Evolutionary conservation across 805 yeast genomes (phyloP), one percentile per base, ranked within the genome.

Genomic region (Candida michaelii): DNA sequence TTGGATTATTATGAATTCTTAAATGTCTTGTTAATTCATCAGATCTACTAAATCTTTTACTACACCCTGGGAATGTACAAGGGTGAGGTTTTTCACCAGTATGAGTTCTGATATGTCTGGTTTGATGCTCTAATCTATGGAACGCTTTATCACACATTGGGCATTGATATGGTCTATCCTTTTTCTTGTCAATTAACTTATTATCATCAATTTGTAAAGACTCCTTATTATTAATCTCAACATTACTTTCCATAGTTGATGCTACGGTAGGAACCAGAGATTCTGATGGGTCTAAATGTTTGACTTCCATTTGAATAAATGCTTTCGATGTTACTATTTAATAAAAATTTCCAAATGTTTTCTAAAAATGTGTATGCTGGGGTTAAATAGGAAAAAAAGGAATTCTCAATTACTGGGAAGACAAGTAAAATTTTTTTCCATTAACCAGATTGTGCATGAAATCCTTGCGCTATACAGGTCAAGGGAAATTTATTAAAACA

Each of bases 71-170:
- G 52, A 77, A 88, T 14, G 81, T 76, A 63, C 97, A 89, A 38
- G 80, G 82, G 58, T 86, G 93, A 2, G 96, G 96, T 60, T 88
- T 86, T 60, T 89, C 96, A 37, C 97, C 97, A 0, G 97, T 89
- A 65, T 89, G 96, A 8, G 96, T 89, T 44, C 96, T 73, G 52
- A 89, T 84, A 60, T 89, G 97, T 51, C 97, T 76, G 10, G 95
- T 89, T 59, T 87, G 95, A 62, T 89, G 97, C 62, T 89, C 97
- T 36, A 89, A 69, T 47, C 96, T 74, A 61, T 87, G 91, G 60
- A 89, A 89, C 8, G 95, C 88, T 66, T 88, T 86, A 39, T 79
- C 82, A 63, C 97, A 89, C 54, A 85, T 71, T 15, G 90, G 83
- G 56, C 97, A 89, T 54, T 82, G 80, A 71, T 85, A 89, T 2